Base-by-base conservation (phyloP, 352 stramenopile species). In the Phytophthora ohioensis region DNA sequence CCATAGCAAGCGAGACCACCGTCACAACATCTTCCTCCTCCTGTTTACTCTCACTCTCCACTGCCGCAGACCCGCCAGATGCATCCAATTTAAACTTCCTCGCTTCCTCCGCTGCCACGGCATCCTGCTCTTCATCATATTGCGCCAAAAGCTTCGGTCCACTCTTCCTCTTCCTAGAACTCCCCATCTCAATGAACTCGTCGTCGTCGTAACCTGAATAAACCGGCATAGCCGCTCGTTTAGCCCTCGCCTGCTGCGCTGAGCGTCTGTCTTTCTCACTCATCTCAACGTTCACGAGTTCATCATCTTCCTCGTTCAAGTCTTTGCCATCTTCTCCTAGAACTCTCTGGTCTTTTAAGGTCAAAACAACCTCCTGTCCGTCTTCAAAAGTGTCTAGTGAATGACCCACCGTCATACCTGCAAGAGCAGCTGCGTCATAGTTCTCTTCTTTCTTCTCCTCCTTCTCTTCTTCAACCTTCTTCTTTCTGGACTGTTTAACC, bases 131-230 rank as follows among this genome's bases (percentile, higher is more conserved):
- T 65, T 97, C 87, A 55, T 98, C 91, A 67, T 98, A 98, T n/a
- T 98, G 92, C 0, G 85, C 78, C 41, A 98, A 53, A 31, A 98
- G 55, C 30, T 82, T 84, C 0, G 41, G 57, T 11, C 75, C 72
- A 17, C 45, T 74, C 49, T 82, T 85, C 45, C 73, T 75, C 62
- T 84, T 84, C 8, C 61, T 39, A 15, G 57, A 42, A 21, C 67
- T 69, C n/a, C 85, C 80, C 63, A 94, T 79, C 59, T 94, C 82
- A 64, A 98, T 84, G 75, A 99, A 99, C 78, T 99, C 97, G 64
- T 99, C 96, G 76, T 99, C 97, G 75, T 99, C 97, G 68, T 95
- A 98, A 0, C 92, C 97, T 10, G 90, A 89, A 82, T 99, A 99
- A 51, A 96, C 85, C 0, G 91, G 90, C 71, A 93, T 84, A 0